phyloP scores from a whole-genome alignment of 1,284 basidiomycete species.

The Tylopilus sp. region DNA sequence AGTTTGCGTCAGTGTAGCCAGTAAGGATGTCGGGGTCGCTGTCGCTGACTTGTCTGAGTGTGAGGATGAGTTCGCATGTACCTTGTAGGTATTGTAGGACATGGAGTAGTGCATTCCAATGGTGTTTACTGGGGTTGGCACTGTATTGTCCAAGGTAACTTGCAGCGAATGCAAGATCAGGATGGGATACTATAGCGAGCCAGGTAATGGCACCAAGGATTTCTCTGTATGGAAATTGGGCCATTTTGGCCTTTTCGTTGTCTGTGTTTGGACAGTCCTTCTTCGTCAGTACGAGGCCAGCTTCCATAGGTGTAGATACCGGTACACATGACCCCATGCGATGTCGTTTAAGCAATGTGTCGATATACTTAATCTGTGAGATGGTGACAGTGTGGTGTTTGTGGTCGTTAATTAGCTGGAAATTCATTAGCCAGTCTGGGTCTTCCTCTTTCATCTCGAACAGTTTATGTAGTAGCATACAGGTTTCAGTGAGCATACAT shows the following conservation, averaged over 20 bases:
- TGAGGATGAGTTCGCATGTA: not conserved
- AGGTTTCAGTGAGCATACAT: too few species aligned
- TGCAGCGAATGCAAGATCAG: conserved; percentile 3
- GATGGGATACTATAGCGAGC: not conserved
- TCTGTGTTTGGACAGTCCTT: too few species aligned
- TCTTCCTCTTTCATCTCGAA: too few species aligned
- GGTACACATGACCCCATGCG: not conserved
- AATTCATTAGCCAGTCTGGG: not conserved
- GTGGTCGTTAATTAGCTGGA: not conserved
- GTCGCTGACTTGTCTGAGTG: not conserved
- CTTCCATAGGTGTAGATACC: too few species aligned
- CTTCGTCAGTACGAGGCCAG: too few species aligned
- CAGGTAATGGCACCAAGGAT: not conserved
- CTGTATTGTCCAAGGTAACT: conserved; percentile 18
- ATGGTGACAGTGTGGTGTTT: not conserved
- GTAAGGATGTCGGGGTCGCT: not conserved
- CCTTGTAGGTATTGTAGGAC: not conserved
- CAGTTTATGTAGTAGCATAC: too few species aligned
- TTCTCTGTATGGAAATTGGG: not conserved
- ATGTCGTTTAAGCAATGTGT: not conserved
- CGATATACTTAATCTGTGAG: not conserved
- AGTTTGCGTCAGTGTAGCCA: not conserved
- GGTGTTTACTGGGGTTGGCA: conserved; percentile 10
- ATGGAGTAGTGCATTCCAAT: conserved; percentile 6
- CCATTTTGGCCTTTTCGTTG: too few species aligned